Evolutionary conservation across 441 rosid species (phyloP).

Genomic region (California macrophylla): DNA sequence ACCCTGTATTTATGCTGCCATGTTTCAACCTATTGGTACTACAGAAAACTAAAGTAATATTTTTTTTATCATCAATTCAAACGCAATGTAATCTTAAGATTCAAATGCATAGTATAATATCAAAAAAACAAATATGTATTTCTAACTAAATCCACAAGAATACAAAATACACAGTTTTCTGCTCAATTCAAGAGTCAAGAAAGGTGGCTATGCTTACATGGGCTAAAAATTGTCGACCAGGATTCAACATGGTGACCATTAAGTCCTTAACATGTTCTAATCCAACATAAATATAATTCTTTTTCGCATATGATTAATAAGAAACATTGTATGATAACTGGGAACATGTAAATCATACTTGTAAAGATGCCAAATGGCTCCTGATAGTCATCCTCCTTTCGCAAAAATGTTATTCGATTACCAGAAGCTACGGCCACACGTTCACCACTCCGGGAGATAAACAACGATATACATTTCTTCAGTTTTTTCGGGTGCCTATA

Average conservation of each 20-base stretch:
- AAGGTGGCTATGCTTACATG: not conserved
- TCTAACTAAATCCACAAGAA: not conserved
- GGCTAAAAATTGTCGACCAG: not conserved
- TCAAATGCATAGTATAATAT: not conserved
- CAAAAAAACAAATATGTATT: too few species aligned
- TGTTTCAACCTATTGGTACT: too few species aligned
- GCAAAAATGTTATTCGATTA: constrained; percentile 57
- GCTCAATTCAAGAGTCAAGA: not conserved
- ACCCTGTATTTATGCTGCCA: too few species aligned
- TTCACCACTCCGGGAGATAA: constrained; percentile 69
- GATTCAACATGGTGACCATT: not conserved
- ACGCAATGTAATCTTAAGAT: not conserved
- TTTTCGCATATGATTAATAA: not conserved
- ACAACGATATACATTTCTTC: constrained; percentile 42
- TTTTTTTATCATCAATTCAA: not conserved
- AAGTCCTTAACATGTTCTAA: not conserved
- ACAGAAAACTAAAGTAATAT: too few species aligned
- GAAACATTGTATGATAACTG: not conserved
- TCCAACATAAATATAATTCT: not conserved
- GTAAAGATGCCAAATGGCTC: constrained; percentile 58
- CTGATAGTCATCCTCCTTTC: constrained; percentile 59
- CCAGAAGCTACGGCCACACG: constrained; percentile 76
- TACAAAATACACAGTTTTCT: not conserved
- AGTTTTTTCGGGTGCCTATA: constrained; percentile 37
- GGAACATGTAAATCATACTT: constrained; percentile 36